A percentile compares a stretch with the other conserved stretches of the same genome.
Conservation (phyloP, 179 eudicot species). For the Nepenthes alata region DNA sequence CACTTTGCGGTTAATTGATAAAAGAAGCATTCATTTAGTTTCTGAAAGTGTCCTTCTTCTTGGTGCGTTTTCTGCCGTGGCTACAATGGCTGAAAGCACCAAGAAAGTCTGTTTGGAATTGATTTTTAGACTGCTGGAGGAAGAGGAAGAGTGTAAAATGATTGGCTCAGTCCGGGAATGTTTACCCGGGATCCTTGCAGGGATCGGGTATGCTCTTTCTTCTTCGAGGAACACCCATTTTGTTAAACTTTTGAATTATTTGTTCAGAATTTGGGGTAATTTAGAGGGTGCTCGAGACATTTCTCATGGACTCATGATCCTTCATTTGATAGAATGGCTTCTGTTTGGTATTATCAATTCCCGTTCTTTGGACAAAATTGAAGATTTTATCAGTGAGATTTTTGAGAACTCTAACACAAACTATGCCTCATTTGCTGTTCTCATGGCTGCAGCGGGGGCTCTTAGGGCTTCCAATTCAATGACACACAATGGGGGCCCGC, state of each 20-base stretch:
- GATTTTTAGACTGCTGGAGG: conserved; percentile 51
- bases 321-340: conserved; percentile 87
- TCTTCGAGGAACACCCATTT: conserved; percentile 34
- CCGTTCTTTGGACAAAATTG: conserved; percentile 35
- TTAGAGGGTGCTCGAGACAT: conserved; percentile 30
- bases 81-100: conserved; percentile 40
- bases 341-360: conserved; percentile 35
- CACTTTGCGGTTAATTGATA: conserved; percentile 27
- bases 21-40: conserved; percentile 25
- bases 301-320: conserved; percentile 55
- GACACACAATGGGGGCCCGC: conserved; percentile 18
- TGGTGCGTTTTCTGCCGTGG: conserved; percentile 55
- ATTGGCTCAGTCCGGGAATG: conserved; percentile 32
- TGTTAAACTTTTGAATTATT: conserved; percentile 35
- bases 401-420: conserved; percentile 29
- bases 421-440: conserved; percentile 35
- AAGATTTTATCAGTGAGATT: conserved; percentile 25
- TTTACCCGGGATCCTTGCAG: conserved; percentile 55
- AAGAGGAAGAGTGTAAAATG: conserved; percentile 30
- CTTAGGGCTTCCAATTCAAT: conserved; percentile 48
- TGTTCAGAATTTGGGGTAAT: conserved; percentile 49
- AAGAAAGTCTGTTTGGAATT: conserved; percentile 43
- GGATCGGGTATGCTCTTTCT: conserved; percentile 75
- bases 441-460: conserved; percentile 87
- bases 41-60: conserved; percentile 55